Evolutionary conservation across 441 rosid genomes (phyloP).

Genomic region (Codiaeum variegatum): DNA sequence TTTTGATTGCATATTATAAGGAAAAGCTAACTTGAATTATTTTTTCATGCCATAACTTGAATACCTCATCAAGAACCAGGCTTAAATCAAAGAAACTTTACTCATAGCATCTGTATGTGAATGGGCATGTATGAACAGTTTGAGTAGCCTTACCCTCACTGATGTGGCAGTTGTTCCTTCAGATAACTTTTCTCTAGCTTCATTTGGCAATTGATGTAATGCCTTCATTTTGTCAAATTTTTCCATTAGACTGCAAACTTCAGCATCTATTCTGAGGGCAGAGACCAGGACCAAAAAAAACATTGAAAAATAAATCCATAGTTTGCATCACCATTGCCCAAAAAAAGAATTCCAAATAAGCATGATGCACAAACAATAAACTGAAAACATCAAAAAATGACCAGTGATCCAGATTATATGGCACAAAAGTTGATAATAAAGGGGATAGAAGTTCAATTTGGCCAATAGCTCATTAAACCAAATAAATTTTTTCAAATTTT

Average conservation of each 20-base stretch:
- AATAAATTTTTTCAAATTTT: neutral
- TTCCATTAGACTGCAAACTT: conserved; percentile 57
- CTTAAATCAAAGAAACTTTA: neutral
- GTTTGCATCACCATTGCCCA: neutral
- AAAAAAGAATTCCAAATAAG: neutral
- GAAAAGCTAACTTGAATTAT: neutral
- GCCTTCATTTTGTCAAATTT: conserved; percentile 51
- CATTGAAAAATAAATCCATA: neutral
- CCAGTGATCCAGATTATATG: neutral
- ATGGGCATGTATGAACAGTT: conserved; percentile 1
- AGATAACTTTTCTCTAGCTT: conserved; percentile 31
- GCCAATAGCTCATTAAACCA: neutral
- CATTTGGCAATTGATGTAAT: conserved; percentile 32
- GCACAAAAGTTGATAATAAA: neutral
- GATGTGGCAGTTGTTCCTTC: conserved; percentile 37
- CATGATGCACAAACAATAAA: neutral
- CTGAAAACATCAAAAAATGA: neutral
- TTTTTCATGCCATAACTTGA: neutral
- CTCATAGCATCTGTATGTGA: neutral
- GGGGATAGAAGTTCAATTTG: neutral
- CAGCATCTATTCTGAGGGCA: conserved; percentile 90
- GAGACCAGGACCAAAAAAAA: conserved; percentile 30
- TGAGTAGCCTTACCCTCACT: conserved; percentile 46
- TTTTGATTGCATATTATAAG: neutral
- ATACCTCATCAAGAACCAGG: neutral